Base-by-base conservation (phyloP, 495 filamentous ascomycete genomes). In the Annulohypoxylon nitens region DNA sequence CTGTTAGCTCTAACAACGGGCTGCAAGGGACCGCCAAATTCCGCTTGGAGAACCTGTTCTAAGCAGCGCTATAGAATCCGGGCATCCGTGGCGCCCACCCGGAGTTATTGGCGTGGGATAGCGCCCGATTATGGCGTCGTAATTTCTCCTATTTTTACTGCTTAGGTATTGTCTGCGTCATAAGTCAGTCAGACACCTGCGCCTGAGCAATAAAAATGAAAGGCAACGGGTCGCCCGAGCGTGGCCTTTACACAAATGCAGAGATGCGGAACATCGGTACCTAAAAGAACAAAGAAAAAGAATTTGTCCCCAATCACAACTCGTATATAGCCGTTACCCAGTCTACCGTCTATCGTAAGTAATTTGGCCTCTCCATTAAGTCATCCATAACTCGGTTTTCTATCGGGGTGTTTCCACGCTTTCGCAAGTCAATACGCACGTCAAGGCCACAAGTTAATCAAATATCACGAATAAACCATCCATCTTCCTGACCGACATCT, bases 21-120 rank as follows among this genome's bases (percentile, higher is more conserved):
- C 18, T 70, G 61, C 43, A 63, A 64, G 55, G 30, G 64, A 37
- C 57, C 66, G 66, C 12, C 34, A n/a, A 14, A 20, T 43, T 66
- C 33, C 62, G 58, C 18, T 33, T 50, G n/a, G 50, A 34, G 50
- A 69, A 66, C 20, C 9, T 39, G n/a, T 43, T 65, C 26, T n/a
- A 60, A 41, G 39, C 7, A 70, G 67, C 66, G 50, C 12, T 54
- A 54, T 54, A 39, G 25, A 43, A 23, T 3, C 70, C 18, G 26
- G 16, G 57, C 25, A 41, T 50, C 30, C 8, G 36, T 14, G 14
- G 47, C 61, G 59, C 23, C 48, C 64, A 59, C 47, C 60, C 54
- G n/a, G 37, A 18, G 57, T 70, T 70, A 41, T 57, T 20, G 8
- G 8, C 48, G 68, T 48, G 18, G 55, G 61, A 65, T 65, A 61